Base-by-base conservation (phyloP, 2,329 filamentous ascomycete genomes). In the Penicillium sp. region DNA sequence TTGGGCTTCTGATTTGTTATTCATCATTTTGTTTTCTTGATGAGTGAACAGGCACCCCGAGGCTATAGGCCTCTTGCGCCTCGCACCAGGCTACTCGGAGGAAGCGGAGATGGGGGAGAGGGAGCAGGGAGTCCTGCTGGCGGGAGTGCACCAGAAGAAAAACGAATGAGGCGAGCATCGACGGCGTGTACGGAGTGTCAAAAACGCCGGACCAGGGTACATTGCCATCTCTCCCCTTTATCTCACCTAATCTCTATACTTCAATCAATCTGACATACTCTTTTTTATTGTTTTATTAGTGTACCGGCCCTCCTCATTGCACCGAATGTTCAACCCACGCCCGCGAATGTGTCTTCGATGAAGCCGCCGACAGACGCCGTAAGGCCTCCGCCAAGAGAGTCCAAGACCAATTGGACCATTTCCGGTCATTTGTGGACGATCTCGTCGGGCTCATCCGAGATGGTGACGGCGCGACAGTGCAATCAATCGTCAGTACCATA, bases 101-200 rank as follows among this genome's bases (percentile, higher is more conserved):
- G 53, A 27, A 15, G 31, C 31, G 58, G 44, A 33, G 51, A 38
- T 21, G 51, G 56, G 38, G 67, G 67, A 21, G 51, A 41, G 23
- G 57, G 57, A 45, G 61, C 65, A 19, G 50, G 55, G 31, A 62
- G 53, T 39, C 44, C 64, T 11, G 60, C 58, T 38, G 63, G 59
- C 15, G 50, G 39, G 36, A 50, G 38, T 27, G 57, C 27, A 23
- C 51, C 64, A 33, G 72, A 75, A 21, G 72, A 75, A 23, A 59
- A 55, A 46, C 69, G 69, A 48, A 68, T 70, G 45, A 73, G 69
- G 55, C 65, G 73, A 50, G 73, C 71, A 13, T 75, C 73, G 8
- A 72, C 69, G 16, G 73, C 73, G 33, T 75, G 73, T 59, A 65
- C 61, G 34, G 72, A 75, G 60, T 75, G 73, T 60, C 70, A 75